phyloP scores from a whole-genome alignment of 495 filamentous ascomycete species.

The Lentithecium fluviatile region DNA sequence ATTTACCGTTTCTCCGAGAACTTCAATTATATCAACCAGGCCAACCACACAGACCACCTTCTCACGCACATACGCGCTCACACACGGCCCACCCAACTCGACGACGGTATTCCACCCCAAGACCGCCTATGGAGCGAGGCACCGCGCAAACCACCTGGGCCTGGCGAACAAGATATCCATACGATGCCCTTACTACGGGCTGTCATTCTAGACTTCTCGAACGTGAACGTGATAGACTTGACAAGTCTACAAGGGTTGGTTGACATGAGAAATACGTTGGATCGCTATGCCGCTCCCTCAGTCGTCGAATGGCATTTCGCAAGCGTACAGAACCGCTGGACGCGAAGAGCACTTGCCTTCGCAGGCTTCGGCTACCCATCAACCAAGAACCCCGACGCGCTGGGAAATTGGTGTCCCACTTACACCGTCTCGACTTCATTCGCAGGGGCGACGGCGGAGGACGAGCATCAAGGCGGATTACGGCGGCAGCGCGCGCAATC shows the following conservation, averaged over 20 bases:
- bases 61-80: slow-evolving; percentile 9
- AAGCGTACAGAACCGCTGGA: slow-evolving; percentile 13
- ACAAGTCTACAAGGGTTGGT: slow-evolving; percentile 12
- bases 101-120: slow-evolving; percentile 9
- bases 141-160: not conserved
- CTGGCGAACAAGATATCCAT: not conserved
- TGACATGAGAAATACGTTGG: slow-evolving; percentile 13
- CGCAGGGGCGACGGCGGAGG: slow-evolving; percentile 16
- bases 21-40: slow-evolving; percentile 24
- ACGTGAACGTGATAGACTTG: slow-evolving; percentile 9
- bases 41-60: slow-evolving; percentile 15
- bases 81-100: slow-evolving; percentile 9
- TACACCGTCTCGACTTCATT: slow-evolving; percentile 15
- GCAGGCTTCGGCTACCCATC: slow-evolving; percentile 15
- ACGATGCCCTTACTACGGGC: slow-evolving; percentile 12
- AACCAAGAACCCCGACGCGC: not conserved
- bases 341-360: slow-evolving; percentile 8
- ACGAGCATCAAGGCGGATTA: not conserved
- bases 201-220: slow-evolving; percentile 12
- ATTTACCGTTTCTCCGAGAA: slow-evolving; percentile 18
- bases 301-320: slow-evolving; percentile 24
- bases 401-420: slow-evolving; percentile 20
- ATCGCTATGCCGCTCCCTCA: slow-evolving; percentile 7
- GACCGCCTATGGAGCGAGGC: slow-evolving; percentile 18
- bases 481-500: not conserved